phyloP scores from a whole-genome alignment of 2,329 filamentous ascomycete genomes.

The Botrytis hyacinthi region DNA sequence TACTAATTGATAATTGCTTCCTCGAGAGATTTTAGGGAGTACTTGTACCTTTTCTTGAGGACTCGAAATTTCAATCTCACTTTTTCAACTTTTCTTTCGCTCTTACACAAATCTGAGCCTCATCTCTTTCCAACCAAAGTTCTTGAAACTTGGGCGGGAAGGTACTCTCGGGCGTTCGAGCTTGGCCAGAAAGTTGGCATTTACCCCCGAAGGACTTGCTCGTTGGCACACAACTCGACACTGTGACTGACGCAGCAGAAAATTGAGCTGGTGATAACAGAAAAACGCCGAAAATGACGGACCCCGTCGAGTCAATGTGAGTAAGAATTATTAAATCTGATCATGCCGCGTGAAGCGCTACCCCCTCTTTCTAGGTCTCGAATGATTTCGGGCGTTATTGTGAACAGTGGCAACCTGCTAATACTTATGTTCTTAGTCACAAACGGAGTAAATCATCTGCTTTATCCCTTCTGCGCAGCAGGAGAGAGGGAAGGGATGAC shows the following conservation, averaged over 20 bases:
- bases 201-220: conserved; percentile 3
- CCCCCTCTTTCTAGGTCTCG: not conserved
- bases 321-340: not conserved
- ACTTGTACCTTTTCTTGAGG: not conserved
- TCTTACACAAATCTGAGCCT: not conserved
- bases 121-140: not conserved
- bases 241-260: not conserved
- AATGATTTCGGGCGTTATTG: not conserved
- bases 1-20: not conserved
- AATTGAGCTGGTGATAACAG: not conserved
- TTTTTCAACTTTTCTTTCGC: not conserved
- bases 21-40: not conserved
- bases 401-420: conserved; percentile 7
- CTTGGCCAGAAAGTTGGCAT: conserved; percentile 9
- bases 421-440: conserved; percentile 29
- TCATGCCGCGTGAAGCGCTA: not conserved
- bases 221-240: not conserved
- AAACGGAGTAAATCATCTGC: conserved; percentile 56
- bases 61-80: not conserved
- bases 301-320: conserved; percentile 5
- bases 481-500: conserved; percentile 42
- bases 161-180: not conserved
- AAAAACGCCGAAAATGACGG: not conserved
- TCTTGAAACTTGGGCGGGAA: not conserved
- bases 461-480: conserved; percentile 50